These are phyloP conservation scores for Vitis hybrid DNA, from an alignment of 177 flowering plant genomes.

Conservation along the genomic window DNA sequence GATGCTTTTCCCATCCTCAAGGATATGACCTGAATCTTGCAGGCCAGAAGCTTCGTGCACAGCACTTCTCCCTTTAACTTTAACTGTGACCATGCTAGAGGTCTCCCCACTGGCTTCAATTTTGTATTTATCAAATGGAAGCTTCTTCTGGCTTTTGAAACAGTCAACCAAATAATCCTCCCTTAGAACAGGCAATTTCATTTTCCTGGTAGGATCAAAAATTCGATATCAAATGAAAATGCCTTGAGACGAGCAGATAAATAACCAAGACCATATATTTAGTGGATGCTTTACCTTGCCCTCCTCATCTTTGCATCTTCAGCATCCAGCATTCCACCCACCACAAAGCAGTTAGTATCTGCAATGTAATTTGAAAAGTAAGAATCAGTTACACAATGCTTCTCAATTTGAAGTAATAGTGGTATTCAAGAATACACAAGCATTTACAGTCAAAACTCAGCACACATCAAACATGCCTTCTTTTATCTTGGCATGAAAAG, in stretches of 20 bases:
- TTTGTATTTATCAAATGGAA: conserved; percentile 72
- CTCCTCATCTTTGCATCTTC: conserved; percentile 63
- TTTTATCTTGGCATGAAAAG: conserved; percentile 60
- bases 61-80: conserved; percentile 90
- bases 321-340: conserved; percentile 45
- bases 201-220: conserved; percentile 56
- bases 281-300: conserved; percentile 64
- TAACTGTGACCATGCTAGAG: conserved; percentile 66
- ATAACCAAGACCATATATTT: conserved; percentile 1
- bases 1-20: conserved; percentile 82
- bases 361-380: conserved; percentile 20
- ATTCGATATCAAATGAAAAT: not conserved
- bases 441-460: conserved; percentile 1
- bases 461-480: conserved; percentile 48
- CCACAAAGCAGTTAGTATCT: conserved; percentile 82
- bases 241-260: conserved; percentile 3
- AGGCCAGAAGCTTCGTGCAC: conserved; percentile 94
- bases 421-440: not conserved
- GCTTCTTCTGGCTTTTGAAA: conserved; percentile 67
- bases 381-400: not conserved
- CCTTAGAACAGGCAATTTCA: conserved; percentile 85
- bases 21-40: conserved; percentile 92
- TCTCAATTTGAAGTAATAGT: not conserved
- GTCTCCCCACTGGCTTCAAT: conserved; percentile 55
- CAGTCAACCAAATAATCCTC: conserved; percentile 86